phyloP scores from a whole-genome alignment of 176 grass and related monocot genomes.

The Phyllostachys edulis region DNA sequence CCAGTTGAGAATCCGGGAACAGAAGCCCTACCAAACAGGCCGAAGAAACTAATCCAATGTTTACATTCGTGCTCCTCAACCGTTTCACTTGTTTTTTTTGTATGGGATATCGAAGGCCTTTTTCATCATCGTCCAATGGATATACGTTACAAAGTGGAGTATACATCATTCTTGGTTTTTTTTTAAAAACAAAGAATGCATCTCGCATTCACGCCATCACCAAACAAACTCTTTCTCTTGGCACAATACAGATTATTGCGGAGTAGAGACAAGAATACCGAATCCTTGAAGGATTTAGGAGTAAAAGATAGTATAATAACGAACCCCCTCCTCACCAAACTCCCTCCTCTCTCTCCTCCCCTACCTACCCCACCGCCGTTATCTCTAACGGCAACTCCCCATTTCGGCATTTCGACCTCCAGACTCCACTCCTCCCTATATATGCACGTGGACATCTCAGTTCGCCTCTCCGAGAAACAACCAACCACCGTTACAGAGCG shows the following conservation, averaged over 20 bases:
- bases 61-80: background rate
- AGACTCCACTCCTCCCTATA: background rate
- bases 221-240: no score
- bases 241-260: no score
- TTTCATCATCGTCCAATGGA: no score
- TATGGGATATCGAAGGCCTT: no score
- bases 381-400: background rate
- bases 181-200: background rate
- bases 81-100: background rate
- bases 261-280: background rate
- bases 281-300: background rate
- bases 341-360: background rate
- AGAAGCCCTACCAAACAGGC: no score
- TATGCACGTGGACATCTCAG: background rate
- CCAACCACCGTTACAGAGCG: background rate
- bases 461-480: background rate
- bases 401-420: background rate
- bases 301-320: background rate
- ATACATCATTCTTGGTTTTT: no score
- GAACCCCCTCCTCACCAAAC: constrained; percentile 8
- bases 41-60: no score
- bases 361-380: constrained; percentile 31
- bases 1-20: no score
- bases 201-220: no score
- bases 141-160: no score